phyloP scores from a whole-genome alignment of 371 early-diverging fungal species.

The Circinella umbellata region DNA sequence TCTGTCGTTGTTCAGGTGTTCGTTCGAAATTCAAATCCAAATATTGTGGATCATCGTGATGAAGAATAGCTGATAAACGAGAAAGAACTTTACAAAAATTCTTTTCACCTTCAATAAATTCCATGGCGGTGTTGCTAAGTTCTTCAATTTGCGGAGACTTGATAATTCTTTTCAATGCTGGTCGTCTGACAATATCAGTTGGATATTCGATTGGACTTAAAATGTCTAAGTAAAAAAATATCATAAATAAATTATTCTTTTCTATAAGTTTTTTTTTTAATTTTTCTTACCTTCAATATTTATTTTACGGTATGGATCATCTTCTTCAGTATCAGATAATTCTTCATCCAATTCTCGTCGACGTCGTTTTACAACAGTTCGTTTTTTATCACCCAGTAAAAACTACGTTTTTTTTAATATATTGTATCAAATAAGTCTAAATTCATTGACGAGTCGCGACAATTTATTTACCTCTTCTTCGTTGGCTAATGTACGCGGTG shows the following conservation, averaged over 20 bases:
- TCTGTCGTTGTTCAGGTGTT: conserved; percentile 33
- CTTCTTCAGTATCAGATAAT: conserved; percentile 47
- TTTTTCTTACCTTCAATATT: conserved; percentile 55
- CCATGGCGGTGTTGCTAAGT: conserved; percentile 50
- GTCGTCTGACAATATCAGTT: conserved; percentile 53
- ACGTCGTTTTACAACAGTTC: conserved; percentile 48
- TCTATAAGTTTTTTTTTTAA: background rate
- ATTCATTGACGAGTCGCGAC: too few relatives aligned
- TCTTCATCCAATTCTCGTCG: conserved; percentile 43
- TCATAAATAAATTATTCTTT: background rate
- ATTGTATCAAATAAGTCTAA: too few relatives aligned
- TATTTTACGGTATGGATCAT: conserved; percentile 57
- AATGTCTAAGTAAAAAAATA: conserved; percentile 37
- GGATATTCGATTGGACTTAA: conserved; percentile 56
- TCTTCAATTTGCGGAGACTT: conserved; percentile 49
- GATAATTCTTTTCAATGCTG: conserved; percentile 50
- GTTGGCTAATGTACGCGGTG: conserved; percentile 35
- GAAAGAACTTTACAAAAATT: conserved; percentile 54
- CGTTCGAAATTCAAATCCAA: conserved; percentile 49
- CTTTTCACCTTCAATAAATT: conserved; percentile 59
- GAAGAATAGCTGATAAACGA: conserved; percentile 51
- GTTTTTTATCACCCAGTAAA: conserved; percentile 40
- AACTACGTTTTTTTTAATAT: conserved; percentile 23
- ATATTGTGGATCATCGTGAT: conserved; percentile 56
- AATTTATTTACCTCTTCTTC: conserved; percentile 41